Evolutionary conservation across 2,329 filamentous ascomycete genomes (phyloP).

Genomic region (Lecanicillium sp.): DNA sequence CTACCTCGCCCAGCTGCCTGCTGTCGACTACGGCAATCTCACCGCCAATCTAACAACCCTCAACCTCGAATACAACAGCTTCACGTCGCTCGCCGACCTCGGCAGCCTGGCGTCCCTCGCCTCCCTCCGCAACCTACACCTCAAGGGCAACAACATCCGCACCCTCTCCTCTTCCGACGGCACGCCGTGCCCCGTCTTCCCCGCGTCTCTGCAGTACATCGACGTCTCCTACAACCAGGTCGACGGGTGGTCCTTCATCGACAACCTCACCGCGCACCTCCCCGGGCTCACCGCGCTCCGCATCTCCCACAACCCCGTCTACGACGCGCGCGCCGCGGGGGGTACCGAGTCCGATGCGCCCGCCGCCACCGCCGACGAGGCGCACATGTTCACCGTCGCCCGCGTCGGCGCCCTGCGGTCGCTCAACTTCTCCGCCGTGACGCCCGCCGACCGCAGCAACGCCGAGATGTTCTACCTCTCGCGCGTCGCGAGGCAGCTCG

Average conservation of each 20-base stretch:
- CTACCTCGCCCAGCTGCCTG: slow-evolving; percentile 47
- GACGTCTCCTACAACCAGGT: slow-evolving; percentile 71
- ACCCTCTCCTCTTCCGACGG: slow-evolving; percentile 26
- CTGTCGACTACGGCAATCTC: slow-evolving; percentile 34
- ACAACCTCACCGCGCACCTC: slow-evolving; percentile 59
- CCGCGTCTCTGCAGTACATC: slow-evolving; percentile 53
- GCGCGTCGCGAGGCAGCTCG: slow-evolving; percentile 71
- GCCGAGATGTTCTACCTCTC: slow-evolving; percentile 92
- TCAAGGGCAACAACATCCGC: slow-evolving; percentile 72
- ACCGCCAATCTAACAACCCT: slow-evolving; percentile 53
- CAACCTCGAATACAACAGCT: slow-evolving; percentile 66
- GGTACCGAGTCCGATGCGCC: slow-evolving; percentile 37
- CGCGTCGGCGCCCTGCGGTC: slow-evolving; percentile 61
- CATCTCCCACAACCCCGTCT: slow-evolving; percentile 81
- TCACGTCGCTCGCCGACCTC: slow-evolving; percentile 54
- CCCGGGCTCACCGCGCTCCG: slow-evolving; percentile 71
- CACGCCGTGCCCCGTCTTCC: slow-evolving; percentile 40
- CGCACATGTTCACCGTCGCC: slow-evolving; percentile 81
- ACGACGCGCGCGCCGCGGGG: slow-evolving; percentile 47
- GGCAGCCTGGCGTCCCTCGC: slow-evolving; percentile 44
- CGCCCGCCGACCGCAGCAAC: slow-evolving; percentile 68
- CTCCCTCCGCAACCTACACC: slow-evolving; percentile 53
- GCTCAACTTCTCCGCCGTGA: slow-evolving; percentile 71
- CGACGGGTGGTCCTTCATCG: slow-evolving; percentile 65
- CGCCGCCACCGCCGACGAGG: slow-evolving; percentile 61